A percentile compares a stretch with the other conserved stretches of the same genome.
Conservation (phyloP, 306 rosid species). For the Cicer yamashitae region DNA sequence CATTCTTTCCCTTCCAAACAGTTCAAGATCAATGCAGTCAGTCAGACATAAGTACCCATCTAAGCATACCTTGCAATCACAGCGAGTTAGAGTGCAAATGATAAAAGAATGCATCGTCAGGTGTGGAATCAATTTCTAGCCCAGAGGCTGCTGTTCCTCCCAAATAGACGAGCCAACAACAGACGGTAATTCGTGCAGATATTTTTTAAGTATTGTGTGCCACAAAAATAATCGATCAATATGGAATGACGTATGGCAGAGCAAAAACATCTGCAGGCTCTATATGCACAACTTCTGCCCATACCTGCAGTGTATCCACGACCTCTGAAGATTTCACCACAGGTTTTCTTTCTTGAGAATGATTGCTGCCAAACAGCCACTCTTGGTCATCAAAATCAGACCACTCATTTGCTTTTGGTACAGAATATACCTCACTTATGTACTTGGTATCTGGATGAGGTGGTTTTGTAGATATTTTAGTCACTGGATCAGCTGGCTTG, state of each 20-base stretch:
- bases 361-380: conserved; percentile 62
- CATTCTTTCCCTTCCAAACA: conserved; percentile 31
- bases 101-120: conserved; percentile 47
- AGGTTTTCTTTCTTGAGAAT: conserved; percentile 49
- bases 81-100: conserved; percentile 30
- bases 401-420: conserved; percentile 64
- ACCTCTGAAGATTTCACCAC: conserved; percentile 45
- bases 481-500: conserved; percentile 51
- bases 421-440: conserved; percentile 60
- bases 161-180: conserved; percentile 11
- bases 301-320: conserved; percentile 60
- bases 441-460: conserved; percentile 71
- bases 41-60: conserved; percentile 12
- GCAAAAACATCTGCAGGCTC: conserved; percentile 70
- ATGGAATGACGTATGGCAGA: conserved; percentile 82
- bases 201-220: conserved; percentile 33
- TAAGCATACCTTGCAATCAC: conserved; percentile 24
- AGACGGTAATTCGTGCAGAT: conserved; percentile 41
- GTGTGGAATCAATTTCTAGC: conserved; percentile 41
- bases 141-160: conserved; percentile 45
- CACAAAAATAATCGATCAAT: conserved; percentile 52
- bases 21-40: conserved; percentile 36
- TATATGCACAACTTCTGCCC: conserved; percentile 77
- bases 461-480: conserved; percentile 49
- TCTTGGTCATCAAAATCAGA: conserved; percentile 62